Base-by-base conservation (phyloP, 352 stramenopile genomes). In the Globisporangium mamillatum region DNA sequence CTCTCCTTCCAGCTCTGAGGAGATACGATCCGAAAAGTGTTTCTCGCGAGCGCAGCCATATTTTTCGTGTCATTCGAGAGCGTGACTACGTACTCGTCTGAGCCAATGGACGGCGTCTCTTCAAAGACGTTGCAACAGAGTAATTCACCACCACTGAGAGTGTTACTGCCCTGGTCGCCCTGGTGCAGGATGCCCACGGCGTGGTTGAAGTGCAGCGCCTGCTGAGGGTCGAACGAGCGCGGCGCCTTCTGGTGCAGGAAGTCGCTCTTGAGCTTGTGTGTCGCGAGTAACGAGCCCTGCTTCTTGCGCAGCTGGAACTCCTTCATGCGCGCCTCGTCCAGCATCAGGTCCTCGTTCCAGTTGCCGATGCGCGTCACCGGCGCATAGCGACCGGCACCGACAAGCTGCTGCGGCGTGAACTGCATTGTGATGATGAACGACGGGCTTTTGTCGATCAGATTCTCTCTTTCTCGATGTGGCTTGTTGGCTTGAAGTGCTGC, bases 291-390 rank as follows among this genome's bases (percentile, higher is more conserved):
- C 55, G 86, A 94, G 60, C 89, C 89, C 63, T 94, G 89, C 29
- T 78, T 74, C 71, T 94, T 94, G 50, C 89, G 86, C 41, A 92
- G 71, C 50, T 84, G 79, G 67, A 94, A 95, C 74, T 93, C 89
- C 65, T 93, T 84, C 83, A 94, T 84, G 56, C 86, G 82, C 54
- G 88, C 85, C 62, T 96, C 88, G 32, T 96, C 88, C 22, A 95
- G 77, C 88, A 94, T 92, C 64, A 93, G 68, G 63, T 97, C 89
- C 71, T 97, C 88, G 78, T 95, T 95, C 89, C 89, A 97, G 66
- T 97, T 97, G 60, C 89, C 89, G 60, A 95, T 93, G 56, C 86
- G 89, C 56, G 88, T 97, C 32, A 67, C 76, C 16, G 86, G 82
- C 62, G 81, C 85, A 74, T 95, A 95, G 24, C 88, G 84, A 1